Evolutionary conservation across 495 filamentous ascomycete species (phyloP).

Genomic region (Neurospora sp.): DNA sequence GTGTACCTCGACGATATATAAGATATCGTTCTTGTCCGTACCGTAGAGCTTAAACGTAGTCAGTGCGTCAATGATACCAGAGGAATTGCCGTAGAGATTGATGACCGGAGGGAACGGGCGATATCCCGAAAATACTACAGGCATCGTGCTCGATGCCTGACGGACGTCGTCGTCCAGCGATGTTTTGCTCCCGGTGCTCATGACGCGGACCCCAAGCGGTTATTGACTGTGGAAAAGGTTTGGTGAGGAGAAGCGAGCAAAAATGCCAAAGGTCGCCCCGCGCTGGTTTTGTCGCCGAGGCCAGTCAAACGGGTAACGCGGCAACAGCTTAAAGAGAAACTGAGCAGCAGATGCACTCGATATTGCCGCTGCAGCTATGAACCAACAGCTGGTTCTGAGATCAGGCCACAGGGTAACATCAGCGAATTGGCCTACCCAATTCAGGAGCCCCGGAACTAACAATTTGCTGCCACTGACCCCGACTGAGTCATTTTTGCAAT

Average conservation of each 20-base stretch:
- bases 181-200: neutral
- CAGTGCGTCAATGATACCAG: neutral
- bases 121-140: neutral
- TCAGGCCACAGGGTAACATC: neutral
- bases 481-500: neutral
- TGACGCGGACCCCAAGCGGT: neutral
- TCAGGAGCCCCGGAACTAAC: neutral
- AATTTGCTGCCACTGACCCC: neutral
- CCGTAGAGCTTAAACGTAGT: conserved; percentile 4
- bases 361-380: neutral
- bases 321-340: neutral
- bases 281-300: neutral
- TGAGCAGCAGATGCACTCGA: neutral
- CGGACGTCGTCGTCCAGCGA: neutral
- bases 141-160: neutral
- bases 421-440: neutral
- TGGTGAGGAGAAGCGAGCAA: neutral
- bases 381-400: neutral
- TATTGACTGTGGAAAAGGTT: neutral
- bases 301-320: neutral
- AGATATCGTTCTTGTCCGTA: neutral
- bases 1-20: conserved; percentile 5
- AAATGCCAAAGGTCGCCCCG: neutral
- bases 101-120: conserved; percentile 6
- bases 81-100: conserved; percentile 6